Percentiles rank a stretch among this genome's conserved stretches.
Evolutionary conservation across 2,329 filamentous ascomycete species (phyloP).

Genomic region (Hyphodiscus sp.): DNA sequence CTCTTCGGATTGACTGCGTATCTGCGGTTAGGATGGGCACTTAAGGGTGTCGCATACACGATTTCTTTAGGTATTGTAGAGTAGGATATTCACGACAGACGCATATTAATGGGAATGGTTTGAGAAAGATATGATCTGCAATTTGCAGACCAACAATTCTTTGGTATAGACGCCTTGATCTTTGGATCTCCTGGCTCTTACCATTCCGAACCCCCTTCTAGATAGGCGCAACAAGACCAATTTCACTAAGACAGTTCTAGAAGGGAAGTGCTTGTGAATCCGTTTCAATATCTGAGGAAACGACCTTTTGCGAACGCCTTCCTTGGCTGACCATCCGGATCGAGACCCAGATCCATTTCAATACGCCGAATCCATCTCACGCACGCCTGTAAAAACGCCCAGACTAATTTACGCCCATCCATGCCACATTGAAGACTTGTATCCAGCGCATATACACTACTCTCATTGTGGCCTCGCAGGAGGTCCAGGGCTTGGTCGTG

Average conservation of each 20-base stretch:
- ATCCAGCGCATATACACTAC: not conserved
- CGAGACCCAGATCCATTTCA: not conserved
- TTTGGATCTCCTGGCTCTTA: not conserved
- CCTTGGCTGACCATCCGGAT: not conserved
- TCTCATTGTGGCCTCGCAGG: constrained; percentile 3
- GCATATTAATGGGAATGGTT: not conserved
- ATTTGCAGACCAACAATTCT: not conserved
- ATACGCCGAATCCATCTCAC: not conserved
- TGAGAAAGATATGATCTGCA: not conserved
- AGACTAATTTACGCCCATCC: not conserved
- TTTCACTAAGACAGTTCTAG: not conserved
- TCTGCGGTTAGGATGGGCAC: not conserved
- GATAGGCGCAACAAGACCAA: not conserved
- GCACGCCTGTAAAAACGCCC: not conserved
- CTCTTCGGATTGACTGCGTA: not conserved
- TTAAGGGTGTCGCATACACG: not conserved
- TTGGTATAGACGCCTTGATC: not conserved
- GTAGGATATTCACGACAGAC: not conserved
- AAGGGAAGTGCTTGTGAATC: too few relatives aligned
- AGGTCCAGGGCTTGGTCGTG: constrained; percentile 24
- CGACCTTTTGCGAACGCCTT: not conserved
- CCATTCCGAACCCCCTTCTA: not conserved
- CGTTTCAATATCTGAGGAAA: not conserved
- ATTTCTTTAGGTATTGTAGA: not conserved
- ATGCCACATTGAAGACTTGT: too few relatives aligned